Percentiles rank a stretch among this genome's conserved stretches.
These are phyloP conservation scores for Starmerella khaoyaiensis DNA, from an alignment of 805 yeast species.

Conservation along the genomic window DNA sequence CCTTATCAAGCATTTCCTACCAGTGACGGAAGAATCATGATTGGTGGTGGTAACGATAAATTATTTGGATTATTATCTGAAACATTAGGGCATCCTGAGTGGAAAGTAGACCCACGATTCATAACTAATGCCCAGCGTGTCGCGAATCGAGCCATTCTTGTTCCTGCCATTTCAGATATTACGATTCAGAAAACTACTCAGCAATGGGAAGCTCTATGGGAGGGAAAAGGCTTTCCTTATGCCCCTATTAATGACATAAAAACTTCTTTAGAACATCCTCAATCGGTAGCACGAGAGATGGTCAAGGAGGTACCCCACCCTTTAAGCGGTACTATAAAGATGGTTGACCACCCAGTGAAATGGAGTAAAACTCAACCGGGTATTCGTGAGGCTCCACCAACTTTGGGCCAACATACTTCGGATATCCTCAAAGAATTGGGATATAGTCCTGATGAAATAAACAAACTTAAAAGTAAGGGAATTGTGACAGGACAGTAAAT, in stretches of 20 bases:
- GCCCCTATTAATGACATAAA: slow-evolving; percentile 33
- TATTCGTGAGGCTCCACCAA: slow-evolving; percentile 29
- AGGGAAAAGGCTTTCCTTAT: slow-evolving; percentile 28
- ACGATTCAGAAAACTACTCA: slow-evolving; percentile 26
- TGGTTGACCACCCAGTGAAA: slow-evolving; percentile 32
- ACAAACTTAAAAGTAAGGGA: slow-evolving; percentile 21
- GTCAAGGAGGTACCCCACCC: slow-evolving; percentile 29
- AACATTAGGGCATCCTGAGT: slow-evolving; percentile 28
- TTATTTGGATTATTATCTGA: slow-evolving; percentile 28
- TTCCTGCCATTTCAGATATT: slow-evolving; percentile 25
- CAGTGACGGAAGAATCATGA: slow-evolving; percentile 29
- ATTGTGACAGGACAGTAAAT: too few relatives aligned
- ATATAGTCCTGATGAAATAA: slow-evolving; percentile 19
- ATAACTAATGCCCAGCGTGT: slow-evolving; percentile 30
- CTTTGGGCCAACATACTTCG: slow-evolving; percentile 31
- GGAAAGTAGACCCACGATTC: slow-evolving; percentile 28
- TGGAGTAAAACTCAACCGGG: slow-evolving; percentile 28
- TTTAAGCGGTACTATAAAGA: slow-evolving; percentile 27
- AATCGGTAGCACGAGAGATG: slow-evolving; percentile 30
- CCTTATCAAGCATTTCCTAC: slow-evolving; percentile 34
- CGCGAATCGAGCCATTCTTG: slow-evolving; percentile 26
- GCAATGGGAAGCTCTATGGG: slow-evolving; percentile 30
- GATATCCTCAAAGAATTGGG: slow-evolving; percentile 26
- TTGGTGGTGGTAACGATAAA: slow-evolving; percentile 34
- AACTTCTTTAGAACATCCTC: slow-evolving; percentile 28